phyloP scores from a whole-genome alignment of 208 protist genomes.

The Vickermania spadyakhi region DNA sequence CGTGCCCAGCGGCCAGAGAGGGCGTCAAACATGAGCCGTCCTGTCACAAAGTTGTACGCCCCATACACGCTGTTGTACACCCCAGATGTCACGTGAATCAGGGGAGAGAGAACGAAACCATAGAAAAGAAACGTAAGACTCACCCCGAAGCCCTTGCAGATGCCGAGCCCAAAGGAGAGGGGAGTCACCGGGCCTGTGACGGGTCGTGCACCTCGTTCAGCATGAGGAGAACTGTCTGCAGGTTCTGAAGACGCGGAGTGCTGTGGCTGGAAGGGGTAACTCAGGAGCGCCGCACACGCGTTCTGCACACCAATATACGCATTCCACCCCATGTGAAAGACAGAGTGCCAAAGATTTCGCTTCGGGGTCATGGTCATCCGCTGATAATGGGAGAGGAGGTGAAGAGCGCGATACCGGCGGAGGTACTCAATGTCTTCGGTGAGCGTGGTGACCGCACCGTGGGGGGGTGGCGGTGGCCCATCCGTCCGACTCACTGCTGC shows the following conservation, averaged over 20 bases:
- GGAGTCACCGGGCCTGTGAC: slow-evolving; percentile 1
- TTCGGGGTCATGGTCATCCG: slow-evolving; percentile 69
- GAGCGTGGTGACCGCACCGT: slow-evolving; percentile 20
- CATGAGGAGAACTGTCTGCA: background rate
- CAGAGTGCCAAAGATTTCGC: slow-evolving; percentile 43
- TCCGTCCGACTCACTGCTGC: background rate
- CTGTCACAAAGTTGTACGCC: slow-evolving; percentile 43
- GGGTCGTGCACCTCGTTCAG: background rate
- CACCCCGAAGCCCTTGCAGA: slow-evolving; percentile 6
- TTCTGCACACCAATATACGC: slow-evolving; percentile 35
- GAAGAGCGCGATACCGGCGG: slow-evolving; percentile 30
- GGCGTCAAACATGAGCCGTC: slow-evolving; percentile 63
- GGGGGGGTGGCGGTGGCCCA: background rate
- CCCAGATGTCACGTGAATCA: slow-evolving; percentile 49
- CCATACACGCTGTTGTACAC: slow-evolving; percentile 60
- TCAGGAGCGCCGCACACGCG: slow-evolving; percentile 42
- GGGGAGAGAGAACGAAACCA: slow-evolving; percentile 54
- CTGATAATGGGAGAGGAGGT: slow-evolving; percentile 75
- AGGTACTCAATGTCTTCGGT: slow-evolving; percentile 59
- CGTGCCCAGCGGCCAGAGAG: slow-evolving; percentile 61
- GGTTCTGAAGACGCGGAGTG: slow-evolving; percentile 3
- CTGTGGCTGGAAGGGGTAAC: slow-evolving; percentile 23
- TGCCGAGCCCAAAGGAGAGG: slow-evolving; percentile 1
- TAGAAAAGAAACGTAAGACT: slow-evolving; percentile 41
- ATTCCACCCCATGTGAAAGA: slow-evolving; percentile 68